Evolutionary conservation across 352 stramenopile genomes (phyloP).

Genomic region (Pythium biforme): DNA sequence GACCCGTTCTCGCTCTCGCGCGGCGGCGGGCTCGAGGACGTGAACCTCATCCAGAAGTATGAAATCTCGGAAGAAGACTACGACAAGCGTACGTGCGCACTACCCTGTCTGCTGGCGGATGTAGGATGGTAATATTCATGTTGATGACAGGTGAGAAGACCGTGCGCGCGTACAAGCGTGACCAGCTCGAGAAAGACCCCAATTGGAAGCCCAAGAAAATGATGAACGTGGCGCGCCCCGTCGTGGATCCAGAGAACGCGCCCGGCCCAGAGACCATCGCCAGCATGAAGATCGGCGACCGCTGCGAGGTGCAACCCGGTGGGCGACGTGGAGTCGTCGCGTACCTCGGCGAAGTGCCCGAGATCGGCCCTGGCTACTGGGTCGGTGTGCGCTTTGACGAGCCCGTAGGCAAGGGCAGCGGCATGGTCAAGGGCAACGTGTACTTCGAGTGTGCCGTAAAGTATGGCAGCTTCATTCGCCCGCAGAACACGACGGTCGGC

Average conservation of each 20-base stretch:
- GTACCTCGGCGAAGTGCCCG: conserved; percentile 92
- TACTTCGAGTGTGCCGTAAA: conserved; percentile 93
- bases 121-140: neutral
- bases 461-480: conserved; percentile 94
- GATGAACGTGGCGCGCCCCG: conserved; percentile 42
- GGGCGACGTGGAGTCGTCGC: conserved; percentile 90
- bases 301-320: conserved; percentile 97
- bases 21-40: conserved; percentile 95
- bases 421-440: conserved; percentile 86
- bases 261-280: conserved; percentile 71
- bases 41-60: conserved; percentile 97
- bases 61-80: conserved; percentile 98
- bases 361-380: conserved; percentile 91
- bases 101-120: neutral
- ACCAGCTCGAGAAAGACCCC: conserved; percentile 94
- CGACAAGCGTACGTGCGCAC: conserved; percentile 84
- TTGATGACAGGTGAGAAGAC: conserved; percentile 89
- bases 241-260: conserved; percentile 37
- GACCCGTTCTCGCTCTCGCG: conserved; percentile 96
- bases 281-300: conserved; percentile 87
- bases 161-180: conserved; percentile 94
- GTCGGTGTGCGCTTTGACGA: conserved; percentile 98
- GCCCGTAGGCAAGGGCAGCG: conserved; percentile 92
- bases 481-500: conserved; percentile 91
- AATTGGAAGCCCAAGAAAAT: conserved; percentile 92